Conservation (phyloP, 75 land plant genomes). For the Isoetes taiwanensis region DNA sequence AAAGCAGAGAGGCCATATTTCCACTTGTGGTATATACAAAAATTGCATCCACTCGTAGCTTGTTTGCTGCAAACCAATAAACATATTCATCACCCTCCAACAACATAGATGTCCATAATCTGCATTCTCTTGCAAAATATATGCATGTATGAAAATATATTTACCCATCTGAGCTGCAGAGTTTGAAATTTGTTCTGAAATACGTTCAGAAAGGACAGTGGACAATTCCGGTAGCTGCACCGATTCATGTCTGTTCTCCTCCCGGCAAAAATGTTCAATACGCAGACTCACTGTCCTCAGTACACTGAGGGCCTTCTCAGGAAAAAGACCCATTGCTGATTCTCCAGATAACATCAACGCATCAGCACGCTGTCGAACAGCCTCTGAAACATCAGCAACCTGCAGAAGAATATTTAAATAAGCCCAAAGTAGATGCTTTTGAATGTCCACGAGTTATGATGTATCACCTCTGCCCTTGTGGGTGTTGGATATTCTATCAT, state of each 20-base stretch:
- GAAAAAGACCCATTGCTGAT: conserved; percentile 91
- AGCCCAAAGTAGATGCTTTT: background rate
- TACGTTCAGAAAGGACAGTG: conserved; percentile 40
- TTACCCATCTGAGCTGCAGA: conserved; percentile 95
- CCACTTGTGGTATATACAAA: conserved; percentile 79
- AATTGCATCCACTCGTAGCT: conserved; percentile 76
- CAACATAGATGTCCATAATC: background rate
- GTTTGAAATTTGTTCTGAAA: conserved; percentile 81
- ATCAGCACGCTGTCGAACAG: conserved; percentile 81
- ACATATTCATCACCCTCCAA: background rate
- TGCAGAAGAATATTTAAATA: background rate
- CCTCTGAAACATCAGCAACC: conserved; percentile 96
- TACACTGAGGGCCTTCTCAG: conserved; percentile 77
- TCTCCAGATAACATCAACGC: conserved; percentile 95
- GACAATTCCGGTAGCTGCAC: conserved; percentile 47
- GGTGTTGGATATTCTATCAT: conserved; percentile 98
- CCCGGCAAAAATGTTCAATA: conserved; percentile 88
- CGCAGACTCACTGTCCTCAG: conserved; percentile 67
- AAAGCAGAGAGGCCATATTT: conserved; percentile 69
- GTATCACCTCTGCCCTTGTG: conserved; percentile 67
- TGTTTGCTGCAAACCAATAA: conserved; percentile 53
- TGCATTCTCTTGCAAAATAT: background rate
- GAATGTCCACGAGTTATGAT: background rate
- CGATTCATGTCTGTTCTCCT: conserved; percentile 48
- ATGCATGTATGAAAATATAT: background rate